Evolutionary conservation across 306 rosid species (phyloP).

Genomic region (Spatholobus suberectus): DNA sequence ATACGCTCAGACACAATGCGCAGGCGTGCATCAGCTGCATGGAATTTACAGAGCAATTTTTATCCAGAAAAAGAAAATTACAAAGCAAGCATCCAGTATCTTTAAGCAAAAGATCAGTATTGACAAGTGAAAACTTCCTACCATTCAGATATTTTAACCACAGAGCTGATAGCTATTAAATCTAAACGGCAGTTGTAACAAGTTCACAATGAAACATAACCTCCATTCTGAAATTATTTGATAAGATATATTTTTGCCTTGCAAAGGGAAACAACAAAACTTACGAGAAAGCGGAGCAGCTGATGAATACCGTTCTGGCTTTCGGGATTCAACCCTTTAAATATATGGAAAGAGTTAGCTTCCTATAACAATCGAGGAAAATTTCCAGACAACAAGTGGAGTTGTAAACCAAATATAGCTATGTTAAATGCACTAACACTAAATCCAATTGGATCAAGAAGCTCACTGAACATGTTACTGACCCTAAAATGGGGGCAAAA

Average conservation of each 20-base stretch:
- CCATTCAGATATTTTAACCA: slow-evolving; percentile 11
- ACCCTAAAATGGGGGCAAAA: not conserved
- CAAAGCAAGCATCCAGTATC: slow-evolving; percentile 29
- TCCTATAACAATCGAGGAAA: slow-evolving; percentile 32
- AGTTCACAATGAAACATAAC: not conserved
- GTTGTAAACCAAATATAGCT: slow-evolving; percentile 1
- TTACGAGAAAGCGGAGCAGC: slow-evolving; percentile 99
- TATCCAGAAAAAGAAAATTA: slow-evolving; percentile 33
- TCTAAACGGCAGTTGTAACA: slow-evolving; percentile 18
- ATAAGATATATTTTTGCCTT: not conserved
- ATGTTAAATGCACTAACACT: not conserved
- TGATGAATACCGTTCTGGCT: slow-evolving; percentile 95
- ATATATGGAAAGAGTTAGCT: slow-evolving; percentile 54
- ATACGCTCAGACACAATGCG: slow-evolving; percentile 96
- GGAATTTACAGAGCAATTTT: slow-evolving; percentile 34
- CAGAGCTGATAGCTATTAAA: slow-evolving; percentile 2
- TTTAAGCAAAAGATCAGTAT: not conserved
- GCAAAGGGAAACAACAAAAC: slow-evolving; percentile 47
- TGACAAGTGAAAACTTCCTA: slow-evolving; percentile 13
- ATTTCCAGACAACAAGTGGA: not conserved
- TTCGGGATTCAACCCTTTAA: slow-evolving; percentile 96
- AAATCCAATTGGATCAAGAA: slow-evolving; percentile 17
- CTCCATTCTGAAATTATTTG: slow-evolving; percentile 21
- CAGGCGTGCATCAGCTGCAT: slow-evolving; percentile 90
- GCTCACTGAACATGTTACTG: slow-evolving; percentile 2